A percentile compares a stretch with the other conserved stretches of the same genome.
phyloP scores from a whole-genome alignment of 2,329 filamentous ascomycete species.

The Teratosphaeriaceae sp. region DNA sequence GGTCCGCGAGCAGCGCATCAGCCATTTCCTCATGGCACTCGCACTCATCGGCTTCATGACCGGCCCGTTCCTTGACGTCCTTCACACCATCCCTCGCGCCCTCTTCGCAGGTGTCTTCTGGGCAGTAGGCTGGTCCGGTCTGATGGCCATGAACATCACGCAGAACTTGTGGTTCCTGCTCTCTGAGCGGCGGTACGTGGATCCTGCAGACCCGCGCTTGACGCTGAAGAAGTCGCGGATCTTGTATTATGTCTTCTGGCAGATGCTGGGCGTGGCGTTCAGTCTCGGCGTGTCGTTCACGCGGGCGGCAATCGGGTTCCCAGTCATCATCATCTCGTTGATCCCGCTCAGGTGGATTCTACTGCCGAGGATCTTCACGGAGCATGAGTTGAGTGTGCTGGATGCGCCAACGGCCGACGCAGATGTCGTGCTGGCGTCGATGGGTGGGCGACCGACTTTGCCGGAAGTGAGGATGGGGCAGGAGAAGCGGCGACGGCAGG shows the following conservation, averaged over 20 bases:
- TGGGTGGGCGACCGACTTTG: constrained; percentile 43
- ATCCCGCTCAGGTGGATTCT: constrained; percentile 48
- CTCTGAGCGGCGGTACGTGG: constrained; percentile 41
- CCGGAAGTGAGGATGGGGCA: constrained; percentile 27
- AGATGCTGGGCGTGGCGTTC: constrained; percentile 45
- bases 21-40: constrained; percentile 50
- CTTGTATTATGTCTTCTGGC: constrained; percentile 44
- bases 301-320: constrained; percentile 54
- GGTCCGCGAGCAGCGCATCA: constrained; percentile 52
- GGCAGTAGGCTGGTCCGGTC: constrained; percentile 48
- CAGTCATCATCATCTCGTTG: constrained; percentile 50
- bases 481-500: constrained; percentile 15
- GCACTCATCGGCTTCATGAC: constrained; percentile 52
- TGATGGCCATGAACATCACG: constrained; percentile 49
- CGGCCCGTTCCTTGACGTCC: constrained; percentile 46
- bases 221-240: constrained; percentile 41
- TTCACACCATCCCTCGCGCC: constrained; percentile 49
- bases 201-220: constrained; percentile 42
- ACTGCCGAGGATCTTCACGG: constrained; percentile 45
- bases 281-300: constrained; percentile 55
- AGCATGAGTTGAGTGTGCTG: constrained; percentile 43
- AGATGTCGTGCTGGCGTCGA: constrained; percentile 46
- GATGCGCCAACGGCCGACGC: constrained; percentile 50
- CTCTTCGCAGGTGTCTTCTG: constrained; percentile 53
- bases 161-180: constrained; percentile 45